A percentile compares a stretch with the other conserved stretches of the same genome.
These are phyloP conservation scores for Mimosa pudica DNA, from an alignment of 306 rosid species.

Conservation along the genomic window DNA sequence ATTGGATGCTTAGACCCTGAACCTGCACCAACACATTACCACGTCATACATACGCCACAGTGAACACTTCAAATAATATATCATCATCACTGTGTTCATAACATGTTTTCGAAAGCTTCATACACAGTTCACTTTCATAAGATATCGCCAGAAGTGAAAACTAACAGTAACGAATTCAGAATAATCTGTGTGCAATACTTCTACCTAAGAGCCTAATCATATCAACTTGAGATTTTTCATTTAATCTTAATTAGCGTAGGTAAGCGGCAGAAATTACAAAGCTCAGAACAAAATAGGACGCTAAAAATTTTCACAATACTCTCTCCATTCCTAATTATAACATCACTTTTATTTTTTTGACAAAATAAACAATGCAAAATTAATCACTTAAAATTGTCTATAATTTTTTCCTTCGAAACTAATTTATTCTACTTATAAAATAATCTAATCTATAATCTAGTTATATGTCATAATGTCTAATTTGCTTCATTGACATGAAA, in stretches of 20 bases:
- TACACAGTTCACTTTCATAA: neutral
- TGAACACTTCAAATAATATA: neutral
- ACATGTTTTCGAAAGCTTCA: neutral
- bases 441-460: too few species aligned
- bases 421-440: too few species aligned
- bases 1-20: conserved; percentile 59
- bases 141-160: neutral
- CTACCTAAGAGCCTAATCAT: neutral
- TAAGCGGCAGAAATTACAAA: neutral
- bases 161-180: neutral
- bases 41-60: neutral
- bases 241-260: neutral
- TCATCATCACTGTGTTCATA: neutral
- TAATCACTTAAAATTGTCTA: too few species aligned
- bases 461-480: too few species aligned
- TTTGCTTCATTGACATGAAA: too few species aligned
- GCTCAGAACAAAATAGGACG: neutral
- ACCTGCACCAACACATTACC: conserved; percentile 28
- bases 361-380: too few species aligned
- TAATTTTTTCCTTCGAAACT: too few species aligned
- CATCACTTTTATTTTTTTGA: too few species aligned
- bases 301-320: neutral
- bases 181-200: neutral
- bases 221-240: neutral
- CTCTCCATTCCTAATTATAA: too few species aligned